Base-by-base conservation (phyloP, 2,329 filamentous ascomycete genomes). In the Kalmusia sp. region DNA sequence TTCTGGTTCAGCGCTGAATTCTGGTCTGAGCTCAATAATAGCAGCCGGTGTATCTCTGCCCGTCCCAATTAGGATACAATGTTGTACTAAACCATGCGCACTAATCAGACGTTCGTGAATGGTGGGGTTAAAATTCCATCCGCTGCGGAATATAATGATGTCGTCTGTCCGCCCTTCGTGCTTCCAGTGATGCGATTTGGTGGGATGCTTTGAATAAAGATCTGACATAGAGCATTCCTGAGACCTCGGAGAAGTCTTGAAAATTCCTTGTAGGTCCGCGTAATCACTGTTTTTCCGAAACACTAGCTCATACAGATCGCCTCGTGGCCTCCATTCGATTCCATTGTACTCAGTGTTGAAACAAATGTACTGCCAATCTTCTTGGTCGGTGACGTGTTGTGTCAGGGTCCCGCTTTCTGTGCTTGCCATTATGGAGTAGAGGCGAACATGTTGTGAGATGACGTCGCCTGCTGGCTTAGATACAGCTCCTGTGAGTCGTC, bases 51-150 rank as follows among this genome's bases (percentile, higher is more conserved):
- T 64, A n/a, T 67, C 59, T 44, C 58, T 61, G n/a, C 63, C 66
- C 19, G 59, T 66, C 1, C 74, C 72, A 4, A 74, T 60, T 1
- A 76, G 49, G 3, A 75, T 37, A 7, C 71, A 72, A 30, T 69
- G 58, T 38, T 65, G 63, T 5, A 76, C 65, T 6, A 58, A 41
- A 1, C 55, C 57, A 28, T 76, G 68, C n/a, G 60, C 54, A 22
- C 64, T 52, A 4, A 76, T 58, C 6, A 56, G 38, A 9, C 63
- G 55, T 34, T 71, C 64, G 33, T 65, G 63, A 8, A 58, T 46
- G 30, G 53, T 57, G 3, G 65, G 64, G 34, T 65, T 61, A 44
- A 65, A 63, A 15, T 63, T 65, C 47, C 55, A 56, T 2, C 64
- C 61, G 17, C 49, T 63, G 15, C 50, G 49, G 31, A 65, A 56